Conservation (phyloP, 139 green algal species). For the Tetraselmis chui region DNA sequence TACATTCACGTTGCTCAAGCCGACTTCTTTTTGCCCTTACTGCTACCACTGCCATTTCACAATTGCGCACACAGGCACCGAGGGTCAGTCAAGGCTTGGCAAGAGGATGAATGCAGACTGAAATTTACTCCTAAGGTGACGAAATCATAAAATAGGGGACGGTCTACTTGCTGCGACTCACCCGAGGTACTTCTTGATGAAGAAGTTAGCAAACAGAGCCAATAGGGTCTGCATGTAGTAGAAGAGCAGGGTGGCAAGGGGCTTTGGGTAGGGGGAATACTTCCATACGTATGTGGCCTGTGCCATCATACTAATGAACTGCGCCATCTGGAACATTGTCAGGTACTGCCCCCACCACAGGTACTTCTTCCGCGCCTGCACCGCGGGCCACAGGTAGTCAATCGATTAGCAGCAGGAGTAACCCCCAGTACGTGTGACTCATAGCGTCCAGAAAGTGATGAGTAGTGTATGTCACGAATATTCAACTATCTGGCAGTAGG, state of each 20-base stretch:
- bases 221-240: conserved; percentile 55
- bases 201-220: conserved; percentile 52
- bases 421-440: too few relatives aligned
- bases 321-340: conserved; percentile 45
- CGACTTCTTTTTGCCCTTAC: neutral
- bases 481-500: neutral
- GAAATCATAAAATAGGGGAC: neutral
- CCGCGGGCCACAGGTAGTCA: neutral
- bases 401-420: neutral
- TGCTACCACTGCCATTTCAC: too few relatives aligned
- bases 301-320: conserved; percentile 38
- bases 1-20: neutral
- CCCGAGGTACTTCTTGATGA: conserved; percentile 35
- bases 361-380: conserved; percentile 30
- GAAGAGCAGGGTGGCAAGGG: conserved; percentile 40
- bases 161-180: neutral
- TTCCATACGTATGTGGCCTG: conserved; percentile 37
- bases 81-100: too few relatives aligned
- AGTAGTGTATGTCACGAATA: neutral
- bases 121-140: too few relatives aligned
- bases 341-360: conserved; percentile 69
- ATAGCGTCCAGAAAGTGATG: too few relatives aligned
- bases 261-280: conserved; percentile 37
- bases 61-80: too few relatives aligned
- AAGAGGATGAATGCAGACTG: neutral